Conservation (phyloP, 164 flowering plant species). For the Liquidambar formosana region DNA sequence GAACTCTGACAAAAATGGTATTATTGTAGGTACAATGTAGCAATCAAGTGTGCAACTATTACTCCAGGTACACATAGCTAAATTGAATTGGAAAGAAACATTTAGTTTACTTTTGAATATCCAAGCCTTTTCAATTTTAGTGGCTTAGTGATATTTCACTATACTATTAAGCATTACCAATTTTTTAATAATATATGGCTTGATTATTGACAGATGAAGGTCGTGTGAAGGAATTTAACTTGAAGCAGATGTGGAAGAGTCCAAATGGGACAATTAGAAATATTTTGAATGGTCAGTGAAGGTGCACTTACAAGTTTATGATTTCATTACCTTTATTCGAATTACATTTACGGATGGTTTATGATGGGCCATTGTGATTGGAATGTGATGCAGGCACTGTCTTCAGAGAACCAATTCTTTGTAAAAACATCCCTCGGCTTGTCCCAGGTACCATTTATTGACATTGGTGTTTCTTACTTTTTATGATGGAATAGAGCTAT, state of each 20-base stretch:
- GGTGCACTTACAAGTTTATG: not conserved
- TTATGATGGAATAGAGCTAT: not conserved
- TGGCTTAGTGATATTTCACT: conserved; percentile 1
- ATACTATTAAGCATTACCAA: not conserved
- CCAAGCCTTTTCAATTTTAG: not conserved
- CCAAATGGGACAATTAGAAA: conserved; percentile 99
- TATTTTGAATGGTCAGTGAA: conserved; percentile 76
- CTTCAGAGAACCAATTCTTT: conserved; percentile 94
- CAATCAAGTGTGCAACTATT: conserved; percentile 98
- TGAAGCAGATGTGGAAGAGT: conserved; percentile 96
- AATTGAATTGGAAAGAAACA: not conserved
- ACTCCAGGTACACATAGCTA: conserved; percentile 70
- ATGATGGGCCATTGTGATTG: not conserved
- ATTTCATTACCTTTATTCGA: not conserved
- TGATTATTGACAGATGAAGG: conserved; percentile 70
- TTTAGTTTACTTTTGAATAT: not conserved
- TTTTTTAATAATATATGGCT: not conserved
- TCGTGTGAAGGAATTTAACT: conserved; percentile 73
- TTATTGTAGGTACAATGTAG: conserved; percentile 84
- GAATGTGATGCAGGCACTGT: conserved; percentile 73
- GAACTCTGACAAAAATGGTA: not conserved
- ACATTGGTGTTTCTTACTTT: not conserved
- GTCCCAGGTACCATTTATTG: conserved; percentile 63
- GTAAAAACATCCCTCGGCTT: conserved; percentile 89
- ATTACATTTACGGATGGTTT: not conserved